Evolutionary conservation across 1,284 basidiomycete genomes (phyloP), one percentile per base, ranked within the genome.

Genomic region (Chalciporus piperatoides): DNA sequence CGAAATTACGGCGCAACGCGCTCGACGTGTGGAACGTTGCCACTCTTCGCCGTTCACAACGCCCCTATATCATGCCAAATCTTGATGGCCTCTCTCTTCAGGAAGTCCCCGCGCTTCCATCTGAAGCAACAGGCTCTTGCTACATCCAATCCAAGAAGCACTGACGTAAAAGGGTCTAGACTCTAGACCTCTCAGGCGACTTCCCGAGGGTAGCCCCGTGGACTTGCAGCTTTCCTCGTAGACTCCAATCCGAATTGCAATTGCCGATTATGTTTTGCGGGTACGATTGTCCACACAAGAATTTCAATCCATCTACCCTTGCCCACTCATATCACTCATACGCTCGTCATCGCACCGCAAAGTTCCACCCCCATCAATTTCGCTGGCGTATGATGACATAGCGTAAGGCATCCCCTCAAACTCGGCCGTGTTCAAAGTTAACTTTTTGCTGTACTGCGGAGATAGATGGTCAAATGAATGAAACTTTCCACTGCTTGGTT

Each of bases 371-470:
- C 25, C 25, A 27, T 17, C 27, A 14, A 41, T 14, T 23, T 15
- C 25, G 40, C 12, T 28, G 25, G 27, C 25, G n/a, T 27, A 15
- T n/a, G 24, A 11, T 41, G 24, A 30, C 30, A 23, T 50, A 41
- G 32, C 58, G 58, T 56, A 53, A 56, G 41, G 6, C 28, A n/a
- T 14, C 42, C 49, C 58, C 58, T 49, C 38, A 27, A 17, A 40
- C 23, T 37, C 27, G 32, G 23, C 19, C 52, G 42, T 8, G 6
- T 39, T 27, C 44, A 49, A 44, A 36, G 53, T 45, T 46, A 37
- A 41, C 17, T 41, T 14, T 11, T 33, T 56, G 32, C 27, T 9
- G 17, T n/a, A 43, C 43, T 58, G 59, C 61, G 65, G 61, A 64
- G 52, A 66, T 63, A 64, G 37, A 44, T 32, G 37, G 21, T 33